Evolutionary conservation across 371 early-diverging fungal genomes (phyloP), one percentile per base, ranked within the genome.

Genomic region (Fennellomyces sp.): DNA sequence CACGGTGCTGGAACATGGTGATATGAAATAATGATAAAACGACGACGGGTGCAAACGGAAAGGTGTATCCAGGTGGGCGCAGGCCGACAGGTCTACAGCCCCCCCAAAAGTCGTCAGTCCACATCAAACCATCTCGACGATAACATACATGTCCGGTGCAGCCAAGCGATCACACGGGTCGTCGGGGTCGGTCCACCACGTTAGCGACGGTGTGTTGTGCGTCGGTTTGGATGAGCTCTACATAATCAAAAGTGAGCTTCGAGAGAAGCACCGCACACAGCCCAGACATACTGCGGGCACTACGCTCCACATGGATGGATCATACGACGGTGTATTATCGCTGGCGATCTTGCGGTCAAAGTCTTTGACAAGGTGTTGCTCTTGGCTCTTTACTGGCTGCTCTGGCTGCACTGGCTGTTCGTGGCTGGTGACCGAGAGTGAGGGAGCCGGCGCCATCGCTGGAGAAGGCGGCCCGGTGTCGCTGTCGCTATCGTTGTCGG

Each of bases 141-240:
- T 5, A 13, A 57, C 64, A 63, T 66, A 72, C 80, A 76, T 17
- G 25, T 64, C 45, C 33, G 58, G 35, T 10, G 50, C 29, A 0
- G 68, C 73, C 17, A 33, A 31, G 38, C 75, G 61, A 2, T 72
- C 66, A 5, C 63, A 57, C 4, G 74, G 76, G 68, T 73, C 48
- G 10, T 68, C 66, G 8, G 81, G 81, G 29, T 81, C 78, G 15
- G 31, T 62, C 81, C 81, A 81, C 76, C 76, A 73, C 17, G 78
- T 77, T 11, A 80, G 36, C 5, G 54, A 49, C 19, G 60, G 36
- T 29, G 50, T 31, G n/a, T n/a, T n/a, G n/a, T 27, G 50, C 31
- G 19, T 8, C 10, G 26, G 25, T 23, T 11, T 33, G n/a, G n/a
- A n/a, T n/a, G n/a, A n/a, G n/a, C n/a, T n/a, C n/a, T n/a, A n/a